Percentiles rank a stretch among this genome's conserved stretches.
These are phyloP conservation scores for Helichrysum umbraculigerum DNA, from an alignment of 129 eudicot species.

Conservation along the genomic window DNA sequence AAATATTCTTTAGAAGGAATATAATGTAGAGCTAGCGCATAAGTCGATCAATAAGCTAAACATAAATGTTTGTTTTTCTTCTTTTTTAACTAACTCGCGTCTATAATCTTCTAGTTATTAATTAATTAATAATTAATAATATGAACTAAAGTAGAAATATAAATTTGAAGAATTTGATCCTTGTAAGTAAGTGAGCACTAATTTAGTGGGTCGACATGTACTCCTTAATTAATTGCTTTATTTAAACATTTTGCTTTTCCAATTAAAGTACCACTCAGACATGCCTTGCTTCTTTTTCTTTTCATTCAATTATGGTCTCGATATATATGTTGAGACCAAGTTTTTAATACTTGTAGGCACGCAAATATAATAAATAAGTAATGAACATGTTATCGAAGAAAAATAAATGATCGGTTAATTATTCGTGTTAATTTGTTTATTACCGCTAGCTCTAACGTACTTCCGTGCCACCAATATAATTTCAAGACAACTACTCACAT, in stretches of 20 bases:
- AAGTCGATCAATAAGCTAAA: too few species aligned
- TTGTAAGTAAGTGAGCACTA: slow-evolving; percentile 19
- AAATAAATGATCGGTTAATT: too few species aligned
- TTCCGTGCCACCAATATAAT: background rate
- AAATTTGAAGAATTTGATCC: slow-evolving; percentile 7
- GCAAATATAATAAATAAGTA: background rate
- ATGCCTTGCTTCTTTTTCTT: background rate
- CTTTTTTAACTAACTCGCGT: too few species aligned
- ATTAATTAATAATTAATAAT: background rate
- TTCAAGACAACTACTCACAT: too few species aligned
- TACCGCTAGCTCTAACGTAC: background rate
- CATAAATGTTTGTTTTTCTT: too few species aligned
- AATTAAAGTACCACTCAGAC: background rate
- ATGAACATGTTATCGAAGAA: background rate
- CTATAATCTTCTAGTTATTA: too few species aligned
- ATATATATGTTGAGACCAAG: background rate
- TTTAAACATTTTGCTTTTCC: background rate
- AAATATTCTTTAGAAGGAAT: too few species aligned
- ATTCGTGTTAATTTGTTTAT: background rate
- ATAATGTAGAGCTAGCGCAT: too few species aligned
- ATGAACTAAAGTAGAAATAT: too few species aligned
- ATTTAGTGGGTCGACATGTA: slow-evolving; percentile 16
- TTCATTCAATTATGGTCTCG: background rate
- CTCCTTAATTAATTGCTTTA: background rate
- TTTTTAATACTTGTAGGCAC: background rate